These are phyloP conservation scores for Miscanthus sacchariflorus DNA, from an alignment of 202 grass and related monocot species.

Conservation along the genomic window DNA sequence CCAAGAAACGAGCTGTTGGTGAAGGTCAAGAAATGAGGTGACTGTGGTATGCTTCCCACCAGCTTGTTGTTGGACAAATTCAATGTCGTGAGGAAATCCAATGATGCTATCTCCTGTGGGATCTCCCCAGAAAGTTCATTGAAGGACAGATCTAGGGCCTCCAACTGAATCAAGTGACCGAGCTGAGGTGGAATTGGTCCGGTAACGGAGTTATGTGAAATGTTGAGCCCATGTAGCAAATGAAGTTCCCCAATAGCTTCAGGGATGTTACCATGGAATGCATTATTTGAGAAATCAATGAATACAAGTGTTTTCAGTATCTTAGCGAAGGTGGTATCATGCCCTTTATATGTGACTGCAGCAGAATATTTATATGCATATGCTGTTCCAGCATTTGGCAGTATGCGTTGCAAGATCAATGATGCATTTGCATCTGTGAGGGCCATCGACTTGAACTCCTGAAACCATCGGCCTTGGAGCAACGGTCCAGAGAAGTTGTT, in stretches of 20 bases:
- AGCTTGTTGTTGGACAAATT: too few species aligned
- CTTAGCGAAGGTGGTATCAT: not conserved
- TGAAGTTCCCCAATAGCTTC: slow-evolving; percentile 7
- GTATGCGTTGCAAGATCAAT: not conserved
- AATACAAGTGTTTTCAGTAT: slow-evolving; percentile 16
- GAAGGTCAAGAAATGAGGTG: too few species aligned
- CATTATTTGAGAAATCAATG: slow-evolving; percentile 37
- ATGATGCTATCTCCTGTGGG: too few species aligned
- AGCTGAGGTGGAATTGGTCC: slow-evolving; percentile 37
- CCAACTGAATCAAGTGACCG: too few species aligned
- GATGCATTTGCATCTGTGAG: not conserved
- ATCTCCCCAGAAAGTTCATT: too few species aligned
- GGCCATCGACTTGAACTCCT: slow-evolving; percentile 37
- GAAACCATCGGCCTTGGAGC: not conserved
- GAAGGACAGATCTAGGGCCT: too few species aligned
- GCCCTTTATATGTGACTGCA: slow-evolving; percentile 25
- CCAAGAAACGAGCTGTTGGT: too few species aligned
- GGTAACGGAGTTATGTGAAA: slow-evolving; percentile 3
- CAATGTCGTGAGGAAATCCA: too few species aligned
- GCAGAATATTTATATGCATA: not conserved
- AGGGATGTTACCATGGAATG: slow-evolving; percentile 23
- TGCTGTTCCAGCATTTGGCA: not conserved
- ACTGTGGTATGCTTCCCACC: too few species aligned
- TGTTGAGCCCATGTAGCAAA: not conserved
- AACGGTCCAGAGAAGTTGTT: slow-evolving; percentile 49